These are phyloP conservation scores for Lactifluus subvellereus DNA, from an alignment of 768 basidiomycete species.

Conservation along the genomic window DNA sequence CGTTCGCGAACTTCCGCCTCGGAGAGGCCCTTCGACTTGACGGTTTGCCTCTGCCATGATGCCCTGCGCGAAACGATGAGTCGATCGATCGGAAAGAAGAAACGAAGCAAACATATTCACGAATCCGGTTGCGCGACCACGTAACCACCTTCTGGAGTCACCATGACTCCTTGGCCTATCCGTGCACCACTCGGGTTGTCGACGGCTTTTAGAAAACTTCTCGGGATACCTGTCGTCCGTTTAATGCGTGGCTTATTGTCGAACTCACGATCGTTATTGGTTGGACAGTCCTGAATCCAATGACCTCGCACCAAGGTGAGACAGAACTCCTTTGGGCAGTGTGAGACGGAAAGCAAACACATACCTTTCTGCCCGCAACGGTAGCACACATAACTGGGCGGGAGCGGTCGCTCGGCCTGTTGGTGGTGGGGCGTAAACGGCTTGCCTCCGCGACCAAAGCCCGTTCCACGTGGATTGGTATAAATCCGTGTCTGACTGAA, in stretches of 20 bases:
- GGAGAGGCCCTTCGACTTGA: slow-evolving; percentile 72
- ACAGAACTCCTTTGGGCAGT: background rate
- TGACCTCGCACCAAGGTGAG: slow-evolving; percentile 55
- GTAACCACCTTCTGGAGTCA: slow-evolving; percentile 97
- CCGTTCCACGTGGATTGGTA: slow-evolving; percentile 58
- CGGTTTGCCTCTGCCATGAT: slow-evolving; percentile 91
- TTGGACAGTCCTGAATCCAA: slow-evolving; percentile 99
- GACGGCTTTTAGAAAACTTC: slow-evolving; percentile 95
- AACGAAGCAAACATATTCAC: slow-evolving; percentile 45
- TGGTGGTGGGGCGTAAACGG: slow-evolving; percentile 46
- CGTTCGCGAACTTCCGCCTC: slow-evolving; percentile 87
- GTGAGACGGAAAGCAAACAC: background rate
- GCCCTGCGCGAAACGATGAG: slow-evolving; percentile 43
- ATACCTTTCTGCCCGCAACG: slow-evolving; percentile 96
- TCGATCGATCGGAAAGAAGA: background rate
- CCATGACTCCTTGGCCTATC: slow-evolving; percentile 87
- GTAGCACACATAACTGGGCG: slow-evolving; percentile 96
- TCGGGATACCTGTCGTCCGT: slow-evolving; percentile 95
- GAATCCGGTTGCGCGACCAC: slow-evolving; percentile 95
- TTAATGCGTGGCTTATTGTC: slow-evolving; percentile 95
- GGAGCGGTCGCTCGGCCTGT: slow-evolving; percentile 71
- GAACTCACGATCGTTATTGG: slow-evolving; percentile 92
- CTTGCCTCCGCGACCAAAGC: slow-evolving; percentile 53
- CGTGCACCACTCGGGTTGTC: slow-evolving; percentile 75
- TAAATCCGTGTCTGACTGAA: slow-evolving; percentile 64